Base-by-base conservation (phyloP, 495 filamentous ascomycete species). In the Neurospora sublineolata region DNA sequence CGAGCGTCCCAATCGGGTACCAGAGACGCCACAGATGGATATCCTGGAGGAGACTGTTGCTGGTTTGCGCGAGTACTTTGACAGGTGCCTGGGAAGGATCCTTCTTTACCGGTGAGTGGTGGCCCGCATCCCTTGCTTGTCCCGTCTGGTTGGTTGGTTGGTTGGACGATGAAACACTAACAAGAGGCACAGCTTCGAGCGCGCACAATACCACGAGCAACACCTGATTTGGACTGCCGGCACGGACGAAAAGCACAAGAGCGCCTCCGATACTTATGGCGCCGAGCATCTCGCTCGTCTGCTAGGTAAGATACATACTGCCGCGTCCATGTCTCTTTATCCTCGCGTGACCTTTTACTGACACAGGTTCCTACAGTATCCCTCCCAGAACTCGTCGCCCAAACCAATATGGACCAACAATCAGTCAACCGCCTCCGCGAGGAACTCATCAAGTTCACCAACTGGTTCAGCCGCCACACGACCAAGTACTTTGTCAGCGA, bases 391-490 rank as follows among this genome's bases (percentile, higher is more conserved):
- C 88, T 98, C 37, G 88, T 99, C 74, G 94, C 93, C 20, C 94
- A 97, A 78, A 99, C 95, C 38, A 97, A 97, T 80, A 97, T 99
- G 95, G 95, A 98, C 77, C 83, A 88, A 36, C 93, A 94, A 79
- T 92, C 92, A 10, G 92, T 95, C 68, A 91, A 89, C 73, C 90
- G 93, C 42, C 87, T 97, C 12, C 90, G 93, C 12, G 93, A 97
- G 73, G 95, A 99, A 75, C 84, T 98, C 20, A 84, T 86, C 44
- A 93, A 91, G 80, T 86, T 99, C 75, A 90, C 90, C 6, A 83
- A 86, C 42, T 99, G 92, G 91, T 82, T 99, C 72, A 86, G 88
- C 30, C 90, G 89, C 71, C 89, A 96, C 76, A 87, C 86, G 0
- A 81, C 86, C 46, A 85, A 86, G 37, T 97, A 93, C 81, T 97